A percentile compares a stretch with the other conserved stretches of the same genome.
Evolutionary conservation across 331 rosid genomes (phyloP).

Genomic region (Acacia concinna): DNA sequence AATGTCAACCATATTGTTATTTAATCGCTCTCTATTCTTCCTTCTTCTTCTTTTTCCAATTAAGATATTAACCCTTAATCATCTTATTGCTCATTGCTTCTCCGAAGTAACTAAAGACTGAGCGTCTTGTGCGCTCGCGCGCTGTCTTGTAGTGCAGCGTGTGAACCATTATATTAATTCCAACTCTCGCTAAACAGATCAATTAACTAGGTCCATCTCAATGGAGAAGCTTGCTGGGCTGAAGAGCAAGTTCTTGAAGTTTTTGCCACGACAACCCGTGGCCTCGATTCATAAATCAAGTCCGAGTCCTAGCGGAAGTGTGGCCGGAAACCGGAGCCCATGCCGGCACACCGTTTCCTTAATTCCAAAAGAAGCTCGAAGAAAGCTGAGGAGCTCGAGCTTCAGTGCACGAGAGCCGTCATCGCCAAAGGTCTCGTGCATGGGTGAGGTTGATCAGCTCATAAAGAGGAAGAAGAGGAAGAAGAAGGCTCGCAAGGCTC

Average conservation of each 20-base stretch:
- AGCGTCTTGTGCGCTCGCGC: no score
- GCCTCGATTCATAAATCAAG: constrained; percentile 42
- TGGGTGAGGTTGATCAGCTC: constrained; percentile 46
- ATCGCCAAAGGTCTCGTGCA: constrained; percentile 64
- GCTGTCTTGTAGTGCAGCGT: background rate
- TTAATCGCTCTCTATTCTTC: background rate
- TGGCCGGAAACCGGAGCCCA: constrained; percentile 27
- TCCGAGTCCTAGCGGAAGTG: constrained; percentile 33
- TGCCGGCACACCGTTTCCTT: constrained; percentile 28
- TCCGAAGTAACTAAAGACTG: background rate
- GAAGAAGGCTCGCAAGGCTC: background rate
- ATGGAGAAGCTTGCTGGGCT: constrained; percentile 41
- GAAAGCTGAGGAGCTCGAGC: constrained; percentile 35
- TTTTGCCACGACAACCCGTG: constrained; percentile 38
- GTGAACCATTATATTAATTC: background rate
- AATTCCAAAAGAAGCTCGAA: constrained; percentile 50
- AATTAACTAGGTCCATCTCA: background rate
- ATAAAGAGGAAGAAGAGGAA: constrained; percentile 35
- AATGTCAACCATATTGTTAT: constrained; percentile 37
- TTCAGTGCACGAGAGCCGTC: constrained; percentile 47
- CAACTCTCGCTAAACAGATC: background rate
- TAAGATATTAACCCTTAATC: background rate
- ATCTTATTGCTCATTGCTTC: background rate
- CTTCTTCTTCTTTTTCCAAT: background rate
- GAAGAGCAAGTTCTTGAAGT: constrained; percentile 32